Base-by-base conservation (phyloP, 306 rosid genomes). In the Inga oerstediana region DNA sequence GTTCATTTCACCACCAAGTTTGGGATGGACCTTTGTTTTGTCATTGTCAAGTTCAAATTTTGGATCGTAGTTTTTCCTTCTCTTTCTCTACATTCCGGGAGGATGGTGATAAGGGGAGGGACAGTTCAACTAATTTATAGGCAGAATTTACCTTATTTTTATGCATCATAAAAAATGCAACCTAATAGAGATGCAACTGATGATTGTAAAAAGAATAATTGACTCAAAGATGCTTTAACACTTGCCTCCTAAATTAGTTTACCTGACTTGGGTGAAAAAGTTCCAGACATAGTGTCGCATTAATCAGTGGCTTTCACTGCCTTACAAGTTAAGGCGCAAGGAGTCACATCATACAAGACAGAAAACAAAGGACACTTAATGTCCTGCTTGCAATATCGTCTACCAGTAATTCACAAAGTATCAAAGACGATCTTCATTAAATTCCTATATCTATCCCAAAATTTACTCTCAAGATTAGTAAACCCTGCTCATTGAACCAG, bases 301-400 rank as follows among this genome's bases (percentile, higher is more conserved):
- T 22, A n/a, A 71, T 69, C 67, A 16, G 76, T 82, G 27, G 78
- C 80, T 80, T 80, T 78, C 51, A 71, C 80, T 61, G 72, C 67
- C 75, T 83, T 46, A 77, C 67, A 20, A 75, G 81, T 84, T 54
- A 71, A 2, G 6, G 27, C 20, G 39, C 13, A 72, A 68, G 82
- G 82, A 86, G 86, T 88, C 93, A 84, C 83, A 85, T 92, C 91
- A 81, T 87, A 52, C 81, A 75, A 35, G 74, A 88, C 85, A 84
- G 80, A 78, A 75, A 24, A 39, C 72, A 75, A 48, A 83, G 81
- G 86, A 84, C 88, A 75, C 82, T 88, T 83, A 81, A 78, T 85
- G 90, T 84, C 84, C 97, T 87, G 86, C 89, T 81, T 51, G 81
- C 81, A 85, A 48, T 56, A 16, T 56, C 39, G 68, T 77, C 70